A percentile compares a stretch with the other conserved stretches of the same genome.
Conservation (phyloP, 768 basidiomycete species). For the Clavaria fumosa region DNA sequence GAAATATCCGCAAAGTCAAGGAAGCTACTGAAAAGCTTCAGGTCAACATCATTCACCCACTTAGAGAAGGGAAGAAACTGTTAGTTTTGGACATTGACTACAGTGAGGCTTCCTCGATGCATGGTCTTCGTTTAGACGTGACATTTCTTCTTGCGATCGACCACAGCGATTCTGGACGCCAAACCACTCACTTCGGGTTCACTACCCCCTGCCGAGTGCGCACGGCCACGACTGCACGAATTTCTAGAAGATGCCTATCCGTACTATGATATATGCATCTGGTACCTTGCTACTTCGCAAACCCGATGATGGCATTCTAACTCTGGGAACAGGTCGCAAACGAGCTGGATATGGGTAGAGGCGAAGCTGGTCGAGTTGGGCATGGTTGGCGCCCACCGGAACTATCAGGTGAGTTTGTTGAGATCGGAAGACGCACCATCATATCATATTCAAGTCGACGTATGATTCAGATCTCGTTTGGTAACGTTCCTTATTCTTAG, state of each 20-base stretch:
- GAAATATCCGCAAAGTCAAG: conserved; percentile 69
- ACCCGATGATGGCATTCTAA: not conserved
- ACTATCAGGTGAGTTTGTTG: conserved; percentile 42
- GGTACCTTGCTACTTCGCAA: conserved; percentile 27
- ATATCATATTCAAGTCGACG: no score
- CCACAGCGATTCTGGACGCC: conserved; percentile 65
- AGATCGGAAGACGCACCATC: not conserved
- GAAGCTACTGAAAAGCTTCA: conserved; percentile 53
- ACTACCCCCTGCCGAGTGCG: conserved; percentile 67
- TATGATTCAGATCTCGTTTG: conserved; percentile 61
- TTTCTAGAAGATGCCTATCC: conserved; percentile 71
- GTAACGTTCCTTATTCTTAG: conserved; percentile 18
- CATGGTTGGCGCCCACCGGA: conserved; percentile 56
- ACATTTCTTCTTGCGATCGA: conserved; percentile 2
- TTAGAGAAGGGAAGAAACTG: conserved; percentile 62
- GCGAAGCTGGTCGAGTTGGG: conserved; percentile 75
- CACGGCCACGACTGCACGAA: conserved; percentile 68
- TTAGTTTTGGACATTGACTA: conserved; percentile 85
- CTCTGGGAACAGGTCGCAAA: conserved; percentile 47
- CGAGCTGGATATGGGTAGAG: conserved; percentile 83
- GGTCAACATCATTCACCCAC: conserved; percentile 58
- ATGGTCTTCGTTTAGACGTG: not conserved
- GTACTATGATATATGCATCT: conserved; percentile 81
- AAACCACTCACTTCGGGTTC: conserved; percentile 73
- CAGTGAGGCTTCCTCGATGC: conserved; percentile 29